These are phyloP conservation scores for Penstemon davidsonii DNA, from an alignment of 257 asterid genomes.

Conservation along the genomic window DNA sequence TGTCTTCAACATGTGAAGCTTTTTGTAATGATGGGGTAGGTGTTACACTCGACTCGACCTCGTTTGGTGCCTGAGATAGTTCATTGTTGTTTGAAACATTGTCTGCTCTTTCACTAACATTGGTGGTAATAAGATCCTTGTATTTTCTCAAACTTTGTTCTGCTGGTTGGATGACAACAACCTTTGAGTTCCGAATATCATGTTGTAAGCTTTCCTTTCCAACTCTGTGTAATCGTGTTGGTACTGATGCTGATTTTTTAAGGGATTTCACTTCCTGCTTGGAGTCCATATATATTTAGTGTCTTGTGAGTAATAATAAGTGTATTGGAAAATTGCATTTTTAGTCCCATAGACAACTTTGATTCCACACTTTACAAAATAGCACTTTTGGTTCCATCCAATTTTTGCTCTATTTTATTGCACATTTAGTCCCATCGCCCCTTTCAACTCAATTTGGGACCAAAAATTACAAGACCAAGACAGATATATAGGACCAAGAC, in stretches of 20 bases:
- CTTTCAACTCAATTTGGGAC: no score
- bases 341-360: no score
- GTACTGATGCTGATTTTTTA: constrained; percentile 41
- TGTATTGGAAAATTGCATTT: not conserved
- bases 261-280: constrained; percentile 55
- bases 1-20: constrained; percentile 21
- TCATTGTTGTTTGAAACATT: constrained; percentile 22
- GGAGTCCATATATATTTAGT: constrained; percentile 23
- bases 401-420: no score
- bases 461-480: no score
- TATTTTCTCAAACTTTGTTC: constrained; percentile 26
- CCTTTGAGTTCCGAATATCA: constrained; percentile 31
- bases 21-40: constrained; percentile 22
- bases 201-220: constrained; percentile 35
- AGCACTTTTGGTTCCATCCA: no score
- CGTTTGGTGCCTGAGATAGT: constrained; percentile 19
- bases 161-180: constrained; percentile 27
- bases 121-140: constrained; percentile 21
- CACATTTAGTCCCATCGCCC: no score
- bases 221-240: constrained; percentile 42
- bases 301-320: constrained; percentile 6
- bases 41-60: constrained; percentile 26
- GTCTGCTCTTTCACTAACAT: constrained; percentile 25
- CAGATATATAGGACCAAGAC: no score
- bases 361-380: not conserved